phyloP scores from a whole-genome alignment of 805 yeast genomes.

The Yamadazyma sp. region DNA sequence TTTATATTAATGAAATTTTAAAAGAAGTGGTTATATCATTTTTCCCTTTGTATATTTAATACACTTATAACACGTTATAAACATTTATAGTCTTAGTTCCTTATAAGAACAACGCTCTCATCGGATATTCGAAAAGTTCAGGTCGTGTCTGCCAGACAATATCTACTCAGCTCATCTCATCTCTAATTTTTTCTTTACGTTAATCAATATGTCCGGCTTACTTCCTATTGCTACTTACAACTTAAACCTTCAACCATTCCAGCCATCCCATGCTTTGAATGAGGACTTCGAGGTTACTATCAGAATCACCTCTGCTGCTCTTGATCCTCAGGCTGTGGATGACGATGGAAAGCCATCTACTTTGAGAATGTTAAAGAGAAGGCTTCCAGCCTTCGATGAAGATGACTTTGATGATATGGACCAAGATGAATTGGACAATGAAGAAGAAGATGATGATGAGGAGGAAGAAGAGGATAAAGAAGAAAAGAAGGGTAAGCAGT shows the following conservation, averaged over 20 bases:
- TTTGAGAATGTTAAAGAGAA: constrained; percentile 79
- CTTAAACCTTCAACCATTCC: constrained; percentile 81
- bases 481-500: constrained; percentile 15
- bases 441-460: constrained; percentile 19
- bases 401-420: constrained; percentile 39
- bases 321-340: constrained; percentile 87
- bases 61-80: constrained; percentile 18
- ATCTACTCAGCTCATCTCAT: constrained; percentile 11
- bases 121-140: not conserved
- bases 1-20: constrained; percentile 12
- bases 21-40: constrained; percentile 16
- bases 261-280: constrained; percentile 83
- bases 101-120: too few species aligned
- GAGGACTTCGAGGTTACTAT: constrained; percentile 86
- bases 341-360: constrained; percentile 83
- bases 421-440: constrained; percentile 25
- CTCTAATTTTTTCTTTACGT: constrained; percentile 3
- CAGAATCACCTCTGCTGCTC: constrained; percentile 90
- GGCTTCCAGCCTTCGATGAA: constrained; percentile 44
- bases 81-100: not conserved
- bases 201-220: constrained; percentile 57
- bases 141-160: not conserved
- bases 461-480: constrained; percentile 23
- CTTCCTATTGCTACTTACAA: constrained; percentile 86
- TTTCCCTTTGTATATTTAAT: constrained; percentile 32